Evolutionary conservation across 768 basidiomycete species (phyloP).

Genomic region (Chiua virens): DNA sequence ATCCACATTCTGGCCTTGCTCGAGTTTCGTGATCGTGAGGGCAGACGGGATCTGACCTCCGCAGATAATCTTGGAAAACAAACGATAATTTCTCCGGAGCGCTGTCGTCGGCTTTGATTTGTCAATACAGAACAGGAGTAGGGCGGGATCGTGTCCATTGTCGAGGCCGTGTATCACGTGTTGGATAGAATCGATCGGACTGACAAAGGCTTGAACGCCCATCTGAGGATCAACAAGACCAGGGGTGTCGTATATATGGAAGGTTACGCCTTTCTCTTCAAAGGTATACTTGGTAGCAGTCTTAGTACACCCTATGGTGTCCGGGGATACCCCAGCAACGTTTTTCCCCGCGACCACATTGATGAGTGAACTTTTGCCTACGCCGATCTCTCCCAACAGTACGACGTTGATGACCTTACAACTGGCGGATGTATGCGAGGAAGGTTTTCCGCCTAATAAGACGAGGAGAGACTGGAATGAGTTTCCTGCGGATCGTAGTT

Average conservation of each 20-base stretch:
- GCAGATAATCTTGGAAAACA: constrained; percentile 30
- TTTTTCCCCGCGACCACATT: constrained; percentile 35
- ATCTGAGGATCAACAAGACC: constrained; percentile 31
- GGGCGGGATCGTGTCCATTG: constrained; percentile 25
- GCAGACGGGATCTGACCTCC: constrained; percentile 27
- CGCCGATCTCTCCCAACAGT: constrained; percentile 34
- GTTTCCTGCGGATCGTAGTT: constrained; percentile 6
- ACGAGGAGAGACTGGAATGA: constrained; percentile 15
- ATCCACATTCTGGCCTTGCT: constrained; percentile 23
- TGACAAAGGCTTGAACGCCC: constrained; percentile 15
- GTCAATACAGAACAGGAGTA: constrained; percentile 33
- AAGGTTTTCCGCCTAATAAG: constrained; percentile 1
- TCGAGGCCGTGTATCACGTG: constrained; percentile 33
- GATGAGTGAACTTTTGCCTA: constrained; percentile 44
- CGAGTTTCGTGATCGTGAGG: constrained; percentile 31
- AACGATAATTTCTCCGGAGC: constrained; percentile 25
- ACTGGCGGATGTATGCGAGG: not conserved
- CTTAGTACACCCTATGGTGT: constrained; percentile 36
- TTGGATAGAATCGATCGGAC: constrained; percentile 25
- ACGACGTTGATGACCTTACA: constrained; percentile 29
- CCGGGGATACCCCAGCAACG: constrained; percentile 31
- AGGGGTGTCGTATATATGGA: constrained; percentile 34
- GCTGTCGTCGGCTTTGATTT: constrained; percentile 25
- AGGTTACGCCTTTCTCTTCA: constrained; percentile 17
- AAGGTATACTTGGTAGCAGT: constrained; percentile 22